These are phyloP conservation scores for Mycena crocata DNA, from an alignment of 768 basidiomycete genomes.

Conservation along the genomic window DNA sequence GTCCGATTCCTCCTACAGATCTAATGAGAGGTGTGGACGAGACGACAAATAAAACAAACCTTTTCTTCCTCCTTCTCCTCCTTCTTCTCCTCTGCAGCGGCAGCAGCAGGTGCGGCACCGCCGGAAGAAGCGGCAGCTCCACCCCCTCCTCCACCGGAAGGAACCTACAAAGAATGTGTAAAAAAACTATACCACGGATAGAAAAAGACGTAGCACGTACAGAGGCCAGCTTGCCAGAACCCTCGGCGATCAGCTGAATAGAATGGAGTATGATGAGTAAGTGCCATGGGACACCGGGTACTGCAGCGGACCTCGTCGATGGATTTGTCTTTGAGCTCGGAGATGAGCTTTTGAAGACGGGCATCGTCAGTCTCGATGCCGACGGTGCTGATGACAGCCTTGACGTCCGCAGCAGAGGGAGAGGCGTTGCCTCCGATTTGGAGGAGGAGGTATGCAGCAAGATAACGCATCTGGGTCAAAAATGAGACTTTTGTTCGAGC, in stretches of 20 bases:
- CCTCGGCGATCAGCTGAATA: constrained; percentile 87
- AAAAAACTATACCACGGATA: constrained; percentile 20
- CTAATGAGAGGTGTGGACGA: background rate
- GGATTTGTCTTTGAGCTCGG: constrained; percentile 93
- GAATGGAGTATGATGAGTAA: constrained; percentile 6
- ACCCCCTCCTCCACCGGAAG: constrained; percentile 88
- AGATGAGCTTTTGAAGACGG: constrained; percentile 83
- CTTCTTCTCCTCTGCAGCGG: constrained; percentile 80
- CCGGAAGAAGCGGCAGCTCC: constrained; percentile 63
- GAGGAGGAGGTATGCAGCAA: constrained; percentile 98
- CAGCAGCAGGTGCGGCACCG: constrained; percentile 68
- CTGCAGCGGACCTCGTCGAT: constrained; percentile 75
- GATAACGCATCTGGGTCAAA: constrained; percentile 76
- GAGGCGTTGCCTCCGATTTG: constrained; percentile 91
- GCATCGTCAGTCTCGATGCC: constrained; percentile 90
- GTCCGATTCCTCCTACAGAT: constrained; percentile 86
- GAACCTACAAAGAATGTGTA: constrained; percentile 67
- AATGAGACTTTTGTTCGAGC: constrained; percentile 3
- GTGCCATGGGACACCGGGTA: constrained; percentile 32
- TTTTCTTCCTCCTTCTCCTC: constrained; percentile 94
- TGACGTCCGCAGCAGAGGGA: constrained; percentile 89
- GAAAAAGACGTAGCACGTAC: constrained; percentile 55
- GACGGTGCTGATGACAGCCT: constrained; percentile 85
- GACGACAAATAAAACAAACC: constrained; percentile 56
- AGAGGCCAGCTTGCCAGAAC: constrained; percentile 93